phyloP scores from a whole-genome alignment of 2,329 filamentous ascomycete genomes.

The Arthroderma uncinatum region DNA sequence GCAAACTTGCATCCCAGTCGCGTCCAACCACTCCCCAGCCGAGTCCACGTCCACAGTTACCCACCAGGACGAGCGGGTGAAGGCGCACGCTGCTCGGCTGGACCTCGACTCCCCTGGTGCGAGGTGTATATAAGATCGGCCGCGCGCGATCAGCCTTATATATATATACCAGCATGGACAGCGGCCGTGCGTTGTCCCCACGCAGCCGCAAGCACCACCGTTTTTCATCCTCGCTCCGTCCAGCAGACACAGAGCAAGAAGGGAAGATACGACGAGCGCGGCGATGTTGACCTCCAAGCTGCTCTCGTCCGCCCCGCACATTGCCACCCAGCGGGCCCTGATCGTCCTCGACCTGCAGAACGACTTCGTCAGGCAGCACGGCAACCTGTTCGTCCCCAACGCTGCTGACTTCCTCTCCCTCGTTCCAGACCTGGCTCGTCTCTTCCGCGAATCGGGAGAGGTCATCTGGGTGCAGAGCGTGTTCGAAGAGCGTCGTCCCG shows the following conservation, averaged over 20 bases:
- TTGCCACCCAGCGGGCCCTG: constrained; percentile 57
- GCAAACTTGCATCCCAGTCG: too few relatives aligned
- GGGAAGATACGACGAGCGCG: neutral
- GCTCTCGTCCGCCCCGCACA: constrained; percentile 16
- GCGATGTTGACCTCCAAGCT: constrained; percentile 10
- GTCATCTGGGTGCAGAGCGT: constrained; percentile 78
- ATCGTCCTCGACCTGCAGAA: constrained; percentile 81
- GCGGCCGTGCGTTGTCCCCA: too few relatives aligned
- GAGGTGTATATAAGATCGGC: too few relatives aligned
- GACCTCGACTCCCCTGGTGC: too few relatives aligned
- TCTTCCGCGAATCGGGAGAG: constrained; percentile 60
- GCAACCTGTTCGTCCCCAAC: constrained; percentile 54
- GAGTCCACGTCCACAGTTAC: too few relatives aligned
- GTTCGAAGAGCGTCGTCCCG: constrained; percentile 52
- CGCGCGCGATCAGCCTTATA: too few relatives aligned
- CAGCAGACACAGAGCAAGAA: neutral
- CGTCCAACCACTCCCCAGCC: too few relatives aligned
- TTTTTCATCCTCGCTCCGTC: neutral
- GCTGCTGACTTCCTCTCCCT: constrained; percentile 56
- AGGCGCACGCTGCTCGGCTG: too few relatives aligned
- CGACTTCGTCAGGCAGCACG: constrained; percentile 64
- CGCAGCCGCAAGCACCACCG: too few relatives aligned
- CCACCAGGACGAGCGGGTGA: too few relatives aligned
- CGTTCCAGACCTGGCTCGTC: constrained; percentile 53
- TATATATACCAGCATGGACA: too few relatives aligned